Conservation (phyloP, 148 eudicot species). For the Cornus florida region DNA sequence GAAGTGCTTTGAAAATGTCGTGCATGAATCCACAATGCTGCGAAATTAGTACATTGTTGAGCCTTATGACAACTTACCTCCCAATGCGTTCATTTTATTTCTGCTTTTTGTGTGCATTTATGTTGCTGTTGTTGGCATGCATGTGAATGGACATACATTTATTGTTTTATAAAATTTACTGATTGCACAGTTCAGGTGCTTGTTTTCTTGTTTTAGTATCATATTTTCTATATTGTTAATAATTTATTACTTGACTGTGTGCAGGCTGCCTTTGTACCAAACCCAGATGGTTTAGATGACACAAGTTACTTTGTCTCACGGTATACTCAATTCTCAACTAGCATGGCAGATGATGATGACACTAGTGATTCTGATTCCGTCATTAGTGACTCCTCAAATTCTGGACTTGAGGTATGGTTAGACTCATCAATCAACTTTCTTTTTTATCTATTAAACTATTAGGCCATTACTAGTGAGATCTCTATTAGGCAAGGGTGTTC, state of each 20-base stretch:
- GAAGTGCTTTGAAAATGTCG: not conserved
- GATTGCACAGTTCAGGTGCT: not conserved
- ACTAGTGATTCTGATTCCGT: constrained; percentile 48
- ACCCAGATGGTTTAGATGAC: constrained; percentile 56
- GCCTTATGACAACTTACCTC: not conserved
- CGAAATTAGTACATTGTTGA: no score
- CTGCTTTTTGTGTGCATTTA: not conserved
- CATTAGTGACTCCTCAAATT: constrained; percentile 35
- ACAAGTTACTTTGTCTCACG: constrained; percentile 71
- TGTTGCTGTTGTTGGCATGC: not conserved
- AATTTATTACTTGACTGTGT: not conserved
- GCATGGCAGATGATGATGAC: constrained; percentile 26
- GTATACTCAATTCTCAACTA: constrained; percentile 40
- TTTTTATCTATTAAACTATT: not conserved
- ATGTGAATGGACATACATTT: not conserved
- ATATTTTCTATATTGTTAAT: not conserved
- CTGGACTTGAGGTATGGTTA: constrained; percentile 41
- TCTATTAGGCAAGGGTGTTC: no score
- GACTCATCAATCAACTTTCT: not conserved
- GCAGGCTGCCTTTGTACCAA: constrained; percentile 73
- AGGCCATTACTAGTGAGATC: not conserved
- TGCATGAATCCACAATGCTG: not conserved
- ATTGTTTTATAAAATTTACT: not conserved
- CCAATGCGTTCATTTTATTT: not conserved
- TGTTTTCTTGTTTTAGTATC: not conserved